Conservation (phyloP, 73 alveolate genomes). For the Tetrahymena malaccensis region DNA sequence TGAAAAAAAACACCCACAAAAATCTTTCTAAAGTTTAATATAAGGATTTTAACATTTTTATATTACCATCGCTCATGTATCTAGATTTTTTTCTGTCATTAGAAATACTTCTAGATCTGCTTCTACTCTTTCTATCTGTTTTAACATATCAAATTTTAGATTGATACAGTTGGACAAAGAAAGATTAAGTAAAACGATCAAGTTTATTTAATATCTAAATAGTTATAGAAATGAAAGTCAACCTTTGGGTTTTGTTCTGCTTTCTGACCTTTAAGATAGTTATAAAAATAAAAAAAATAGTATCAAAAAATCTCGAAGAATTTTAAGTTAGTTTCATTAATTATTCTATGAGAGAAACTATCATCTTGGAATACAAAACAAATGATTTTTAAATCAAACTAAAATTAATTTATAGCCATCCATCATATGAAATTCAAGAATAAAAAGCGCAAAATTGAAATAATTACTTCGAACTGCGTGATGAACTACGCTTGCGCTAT, state of each 20-base stretch:
- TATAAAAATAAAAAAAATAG: not conserved
- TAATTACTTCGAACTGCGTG: not conserved
- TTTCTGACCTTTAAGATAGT: not conserved
- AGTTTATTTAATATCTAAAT: too few species aligned
- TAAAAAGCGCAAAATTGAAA: not conserved
- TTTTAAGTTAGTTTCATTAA: not conserved
- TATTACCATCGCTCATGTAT: not conserved
- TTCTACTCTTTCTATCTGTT: not conserved
- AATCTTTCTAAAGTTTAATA: not conserved
- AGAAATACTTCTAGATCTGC: not conserved
- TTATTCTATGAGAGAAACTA: not conserved
- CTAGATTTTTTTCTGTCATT: not conserved
- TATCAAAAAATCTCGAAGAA: not conserved
- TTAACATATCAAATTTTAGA: not conserved
- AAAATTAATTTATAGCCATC: not conserved
- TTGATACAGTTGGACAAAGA: not conserved
- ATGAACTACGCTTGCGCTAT: slow-evolving; percentile 1
- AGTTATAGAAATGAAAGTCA: not conserved
- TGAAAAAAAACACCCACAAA: not conserved
- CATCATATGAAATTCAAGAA: not conserved
- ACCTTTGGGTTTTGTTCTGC: not conserved
- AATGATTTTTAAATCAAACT: not conserved
- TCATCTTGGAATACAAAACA: not conserved
- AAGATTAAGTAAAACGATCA: not conserved
- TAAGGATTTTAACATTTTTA: not conserved